Conservation (phyloP, 345 rosid species). For the Lumnitzera littorea region DNA sequence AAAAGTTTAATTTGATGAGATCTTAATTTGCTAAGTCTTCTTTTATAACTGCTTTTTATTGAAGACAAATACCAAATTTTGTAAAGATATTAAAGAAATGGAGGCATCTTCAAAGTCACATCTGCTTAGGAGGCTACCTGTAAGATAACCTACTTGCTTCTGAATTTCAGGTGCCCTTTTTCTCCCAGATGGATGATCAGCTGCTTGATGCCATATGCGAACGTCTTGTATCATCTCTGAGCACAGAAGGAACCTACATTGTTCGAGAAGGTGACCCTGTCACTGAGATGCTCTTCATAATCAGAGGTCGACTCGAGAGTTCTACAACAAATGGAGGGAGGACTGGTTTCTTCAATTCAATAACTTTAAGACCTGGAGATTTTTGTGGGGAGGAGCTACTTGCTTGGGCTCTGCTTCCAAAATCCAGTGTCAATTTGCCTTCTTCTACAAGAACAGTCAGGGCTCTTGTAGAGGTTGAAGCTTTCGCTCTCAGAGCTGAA, state of each 20-base stretch:
- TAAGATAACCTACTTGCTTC: neutral
- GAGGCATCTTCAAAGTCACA: too few species aligned
- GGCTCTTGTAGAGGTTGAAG: slow-evolving; percentile 85
- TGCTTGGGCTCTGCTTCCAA: slow-evolving; percentile 91
- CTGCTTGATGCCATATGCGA: slow-evolving; percentile 95
- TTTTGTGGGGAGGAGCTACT: slow-evolving; percentile 93
- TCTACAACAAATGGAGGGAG: slow-evolving; percentile 91
- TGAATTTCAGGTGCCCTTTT: slow-evolving; percentile 69
- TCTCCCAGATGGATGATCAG: slow-evolving; percentile 96
- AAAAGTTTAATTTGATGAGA: too few species aligned
- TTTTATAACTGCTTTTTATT: too few species aligned
- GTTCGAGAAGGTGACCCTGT: slow-evolving; percentile 96
- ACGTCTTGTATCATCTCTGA: slow-evolving; percentile 70
- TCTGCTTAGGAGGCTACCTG: too few species aligned
- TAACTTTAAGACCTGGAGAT: slow-evolving; percentile 75
- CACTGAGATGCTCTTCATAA: slow-evolving; percentile 82
- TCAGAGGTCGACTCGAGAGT: slow-evolving; percentile 87
- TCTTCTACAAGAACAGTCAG: slow-evolving; percentile 88
- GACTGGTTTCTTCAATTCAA: slow-evolving; percentile 89
- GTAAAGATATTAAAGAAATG: too few species aligned
- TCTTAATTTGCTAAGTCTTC: too few species aligned
- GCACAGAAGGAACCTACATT: slow-evolving; percentile 70
- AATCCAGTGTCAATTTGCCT: slow-evolving; percentile 63
- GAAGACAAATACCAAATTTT: too few species aligned
- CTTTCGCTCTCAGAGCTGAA: slow-evolving; percentile 86